Base-by-base conservation (phyloP, 2,329 filamentous ascomycete species). In the Geosmithia putterillii region DNA sequence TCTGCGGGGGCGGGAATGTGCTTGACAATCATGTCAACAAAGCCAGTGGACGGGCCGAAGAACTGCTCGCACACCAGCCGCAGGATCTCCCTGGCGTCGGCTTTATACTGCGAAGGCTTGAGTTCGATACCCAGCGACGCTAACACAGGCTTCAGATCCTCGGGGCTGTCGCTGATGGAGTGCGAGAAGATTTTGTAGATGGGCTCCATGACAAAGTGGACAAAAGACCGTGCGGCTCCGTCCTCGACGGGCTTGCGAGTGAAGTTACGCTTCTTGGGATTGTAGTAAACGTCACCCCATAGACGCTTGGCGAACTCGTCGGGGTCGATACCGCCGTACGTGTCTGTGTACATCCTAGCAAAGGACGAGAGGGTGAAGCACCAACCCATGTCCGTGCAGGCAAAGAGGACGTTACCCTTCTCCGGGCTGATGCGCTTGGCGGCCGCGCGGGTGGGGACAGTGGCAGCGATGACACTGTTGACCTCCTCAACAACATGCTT, bases 401-500 rank as follows among this genome's bases (percentile, higher is more conserved):
- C 86, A 58, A 98, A 98, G 9, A 94, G 81, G n/a, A 98, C 92
- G 58, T 98, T 98, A 48, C 92, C 92, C 65, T 89, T 95, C 58
- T 98, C 92, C 0, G 92, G 92, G 52, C 90, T 96, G 48, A 98
- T 64, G 50, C 92, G 79, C 62, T 78, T 79, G 47, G 75, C 79
- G 55, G 86, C 86, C 22, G 89, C 88, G 52, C 79, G 77, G 2
- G 86, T 83, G 4, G 92, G 90, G 22, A 88, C 71, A 3, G 85
- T 83, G 58, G 85, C 88, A 57, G 94, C 86, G 54, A 98, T 96
- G 52, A 92, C 70, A 1, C 87, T 95, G 64, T 98, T 98, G 62
- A 98, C 89, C 63, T 96, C 87, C 62, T 98, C 92, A 43, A 98
- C 79, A n/a, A 95, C 88, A 60, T 96, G 89, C 66, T 95, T 96